Conservation (phyloP, 2,329 filamentous ascomycete species). For the Colletotrichum abscissum region DNA sequence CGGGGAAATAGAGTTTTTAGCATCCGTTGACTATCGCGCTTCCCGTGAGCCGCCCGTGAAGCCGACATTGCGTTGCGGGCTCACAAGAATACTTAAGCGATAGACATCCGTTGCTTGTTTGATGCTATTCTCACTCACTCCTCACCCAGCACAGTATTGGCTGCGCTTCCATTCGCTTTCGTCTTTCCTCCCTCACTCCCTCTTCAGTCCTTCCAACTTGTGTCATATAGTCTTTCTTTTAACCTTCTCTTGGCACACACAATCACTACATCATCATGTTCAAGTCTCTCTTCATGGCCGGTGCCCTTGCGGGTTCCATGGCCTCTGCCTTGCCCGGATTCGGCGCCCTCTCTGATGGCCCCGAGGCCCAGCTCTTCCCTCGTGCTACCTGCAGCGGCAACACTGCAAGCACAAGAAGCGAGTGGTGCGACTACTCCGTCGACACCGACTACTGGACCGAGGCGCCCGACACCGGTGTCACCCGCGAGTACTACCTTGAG, state of each 20-base stretch:
- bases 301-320: slow-evolving; percentile 13
- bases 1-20: slow-evolving; percentile 8
- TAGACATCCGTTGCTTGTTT: slow-evolving; percentile 2
- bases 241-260: slow-evolving; percentile 3
- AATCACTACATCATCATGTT: slow-evolving; percentile 15
- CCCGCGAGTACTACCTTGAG: slow-evolving; percentile 60
- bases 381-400: slow-evolving; percentile 41
- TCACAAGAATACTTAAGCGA: slow-evolving; percentile 15
- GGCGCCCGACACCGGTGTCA: slow-evolving; percentile 59
- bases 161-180: slow-evolving; percentile 22
- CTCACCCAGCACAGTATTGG: slow-evolving; percentile 9
- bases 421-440: slow-evolving; percentile 62
- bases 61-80: background rate
- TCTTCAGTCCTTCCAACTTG: background rate
- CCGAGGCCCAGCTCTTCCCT: slow-evolving; percentile 17
- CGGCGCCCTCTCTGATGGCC: background rate
- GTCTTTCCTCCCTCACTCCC: background rate
- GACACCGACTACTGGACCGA: slow-evolving; percentile 57
- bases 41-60: background rate
- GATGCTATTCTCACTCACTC: slow-evolving; percentile 11
- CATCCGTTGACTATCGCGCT: background rate
- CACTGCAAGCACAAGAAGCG: slow-evolving; percentile 45
- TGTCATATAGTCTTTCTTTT: slow-evolving; percentile 25
- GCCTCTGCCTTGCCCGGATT: slow-evolving; percentile 22
- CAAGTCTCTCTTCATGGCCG: slow-evolving; percentile 14